These are phyloP conservation scores for Sutorius eximius DNA, from an alignment of 1,284 basidiomycete species.

Conservation along the genomic window DNA sequence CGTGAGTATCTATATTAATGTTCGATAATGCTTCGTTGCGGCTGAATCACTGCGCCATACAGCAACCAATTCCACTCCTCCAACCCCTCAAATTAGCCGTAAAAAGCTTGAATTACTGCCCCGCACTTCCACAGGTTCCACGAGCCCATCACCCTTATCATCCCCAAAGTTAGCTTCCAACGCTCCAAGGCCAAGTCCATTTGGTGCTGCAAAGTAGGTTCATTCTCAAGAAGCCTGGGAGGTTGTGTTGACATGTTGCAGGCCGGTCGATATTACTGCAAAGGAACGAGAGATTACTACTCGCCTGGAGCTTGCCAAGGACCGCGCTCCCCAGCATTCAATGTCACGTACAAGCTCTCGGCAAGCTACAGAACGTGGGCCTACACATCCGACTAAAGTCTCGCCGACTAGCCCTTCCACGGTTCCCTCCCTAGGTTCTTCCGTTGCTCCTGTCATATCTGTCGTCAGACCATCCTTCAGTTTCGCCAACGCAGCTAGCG, in stretches of 20 bases:
- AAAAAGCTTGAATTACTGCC: slow-evolving; percentile 83
- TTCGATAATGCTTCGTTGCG: not conserved
- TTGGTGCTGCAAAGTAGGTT: slow-evolving; percentile 80
- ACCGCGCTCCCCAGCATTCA: slow-evolving; percentile 45
- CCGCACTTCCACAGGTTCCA: slow-evolving; percentile 62
- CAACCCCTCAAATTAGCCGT: slow-evolving; percentile 75
- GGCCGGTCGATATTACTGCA: slow-evolving; percentile 81
- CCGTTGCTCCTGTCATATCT: slow-evolving; percentile 29
- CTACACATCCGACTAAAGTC: slow-evolving; percentile 39
- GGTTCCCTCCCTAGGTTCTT: slow-evolving; percentile 32
- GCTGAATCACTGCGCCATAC: slow-evolving; percentile 10
- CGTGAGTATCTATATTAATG: slow-evolving; percentile 44
- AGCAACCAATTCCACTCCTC: slow-evolving; percentile 74
- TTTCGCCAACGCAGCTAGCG: slow-evolving; percentile 62
- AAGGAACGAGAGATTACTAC: slow-evolving; percentile 76
- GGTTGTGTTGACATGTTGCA: slow-evolving; percentile 31
- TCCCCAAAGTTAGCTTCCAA: slow-evolving; percentile 65
- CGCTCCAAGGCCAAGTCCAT: slow-evolving; percentile 63
- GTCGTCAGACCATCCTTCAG: slow-evolving; percentile 65
- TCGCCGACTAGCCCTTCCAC: slow-evolving; percentile 34
- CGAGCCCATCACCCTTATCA: slow-evolving; percentile 67
- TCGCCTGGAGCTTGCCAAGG: slow-evolving; percentile 58
- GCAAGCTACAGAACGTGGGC: slow-evolving; percentile 54
- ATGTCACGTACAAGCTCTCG: slow-evolving; percentile 75
- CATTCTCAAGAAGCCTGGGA: slow-evolving; percentile 3